Evolutionary conservation across 2,329 filamentous ascomycete genomes (phyloP).

Genomic region (Plectosphaerella sp.): DNA sequence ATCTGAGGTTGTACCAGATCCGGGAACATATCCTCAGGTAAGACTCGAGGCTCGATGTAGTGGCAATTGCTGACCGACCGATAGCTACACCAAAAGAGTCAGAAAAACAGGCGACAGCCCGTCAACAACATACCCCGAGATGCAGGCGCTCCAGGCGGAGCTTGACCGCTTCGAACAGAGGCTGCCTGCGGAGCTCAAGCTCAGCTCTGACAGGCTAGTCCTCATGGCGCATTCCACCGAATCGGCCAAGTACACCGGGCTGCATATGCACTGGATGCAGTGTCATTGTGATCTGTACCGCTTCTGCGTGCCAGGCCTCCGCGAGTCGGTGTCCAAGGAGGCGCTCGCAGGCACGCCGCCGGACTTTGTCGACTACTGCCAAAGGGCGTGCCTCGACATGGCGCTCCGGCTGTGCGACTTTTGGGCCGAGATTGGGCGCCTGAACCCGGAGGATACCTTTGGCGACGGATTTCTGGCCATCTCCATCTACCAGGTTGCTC

Average conservation of each 20-base stretch:
- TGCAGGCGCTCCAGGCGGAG: conserved; percentile 13
- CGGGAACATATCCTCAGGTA: not conserved
- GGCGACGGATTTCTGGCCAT: not conserved
- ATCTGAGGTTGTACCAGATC: not conserved
- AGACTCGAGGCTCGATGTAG: not conserved
- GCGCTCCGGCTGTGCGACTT: conserved; percentile 6
- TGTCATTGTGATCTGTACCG: conserved; percentile 20
- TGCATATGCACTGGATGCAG: conserved; percentile 14
- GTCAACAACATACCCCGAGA: conserved; percentile 7
- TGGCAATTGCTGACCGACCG: not conserved
- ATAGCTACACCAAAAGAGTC: not conserved
- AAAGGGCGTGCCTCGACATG: conserved; percentile 5
- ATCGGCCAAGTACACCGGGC: conserved; percentile 10
- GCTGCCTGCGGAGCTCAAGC: conserved; percentile 15
- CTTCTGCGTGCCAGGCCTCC: conserved; percentile 17
- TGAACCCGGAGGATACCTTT: not conserved
- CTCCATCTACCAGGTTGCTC: conserved; percentile 5
- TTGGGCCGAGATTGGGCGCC: conserved; percentile 3
- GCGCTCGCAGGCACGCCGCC: conserved; percentile 3
- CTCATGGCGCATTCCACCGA: conserved; percentile 19
- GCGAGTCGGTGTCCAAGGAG: conserved; percentile 11
- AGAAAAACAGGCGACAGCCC: conserved; percentile 7
- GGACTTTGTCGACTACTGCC: conserved; percentile 6
- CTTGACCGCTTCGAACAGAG: conserved; percentile 10
- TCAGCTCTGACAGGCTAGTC: conserved; percentile 10